Evolutionary conservation across 148 eudicot species (phyloP).

Genomic region (Rhododendron henanense): DNA sequence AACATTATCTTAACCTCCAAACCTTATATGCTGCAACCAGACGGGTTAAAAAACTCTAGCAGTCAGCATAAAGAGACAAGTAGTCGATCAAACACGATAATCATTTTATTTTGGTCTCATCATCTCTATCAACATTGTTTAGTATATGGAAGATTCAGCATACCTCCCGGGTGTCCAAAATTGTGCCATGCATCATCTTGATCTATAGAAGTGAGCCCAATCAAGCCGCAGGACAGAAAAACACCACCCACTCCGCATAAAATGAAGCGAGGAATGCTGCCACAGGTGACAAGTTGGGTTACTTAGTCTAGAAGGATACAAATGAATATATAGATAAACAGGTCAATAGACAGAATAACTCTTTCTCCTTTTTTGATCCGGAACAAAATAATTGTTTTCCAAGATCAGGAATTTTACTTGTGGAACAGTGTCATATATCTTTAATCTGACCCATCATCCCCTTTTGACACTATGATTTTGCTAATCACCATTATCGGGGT

Average conservation of each 20-base stretch:
- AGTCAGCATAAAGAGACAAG: background rate
- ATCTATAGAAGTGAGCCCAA: constrained; percentile 37
- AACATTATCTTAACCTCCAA: background rate
- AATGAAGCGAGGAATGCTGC: constrained; percentile 42
- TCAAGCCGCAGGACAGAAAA: constrained; percentile 34
- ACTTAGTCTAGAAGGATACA: background rate
- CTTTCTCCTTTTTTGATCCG: background rate
- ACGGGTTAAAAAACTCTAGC: background rate
- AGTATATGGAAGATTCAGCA: background rate
- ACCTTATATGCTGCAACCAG: background rate
- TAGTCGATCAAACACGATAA: background rate
- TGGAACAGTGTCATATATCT: background rate
- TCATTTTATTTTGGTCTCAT: background rate
- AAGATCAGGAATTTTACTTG: background rate
- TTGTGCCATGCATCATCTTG: constrained; percentile 42
- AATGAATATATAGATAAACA: background rate
- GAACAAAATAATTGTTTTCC: background rate
- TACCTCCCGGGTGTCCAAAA: constrained; percentile 62
- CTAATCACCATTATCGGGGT: background rate
- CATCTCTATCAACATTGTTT: background rate
- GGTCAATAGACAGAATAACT: background rate
- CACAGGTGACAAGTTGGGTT: background rate
- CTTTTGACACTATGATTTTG: background rate
- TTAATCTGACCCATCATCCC: background rate
- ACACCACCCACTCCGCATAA: constrained; percentile 43